A percentile compares a stretch with the other conserved stretches of the same genome.
Evolutionary conservation across 2,329 filamentous ascomycete species (phyloP).

Genomic region (Colletotrichum paranaense): DNA sequence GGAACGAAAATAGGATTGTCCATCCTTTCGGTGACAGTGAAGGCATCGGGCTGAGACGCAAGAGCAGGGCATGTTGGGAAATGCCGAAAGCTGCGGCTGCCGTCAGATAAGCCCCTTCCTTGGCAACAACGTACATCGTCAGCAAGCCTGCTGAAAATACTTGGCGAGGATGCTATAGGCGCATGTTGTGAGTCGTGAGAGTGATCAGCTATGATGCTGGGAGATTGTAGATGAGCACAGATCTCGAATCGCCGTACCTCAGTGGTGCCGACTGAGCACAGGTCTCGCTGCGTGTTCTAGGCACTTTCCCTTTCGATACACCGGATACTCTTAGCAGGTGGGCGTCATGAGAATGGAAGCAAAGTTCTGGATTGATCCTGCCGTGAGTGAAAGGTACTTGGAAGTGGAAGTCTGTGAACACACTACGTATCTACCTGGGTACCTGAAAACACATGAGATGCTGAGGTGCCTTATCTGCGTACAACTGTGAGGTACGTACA

Average conservation of each 20-base stretch:
- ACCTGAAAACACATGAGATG: too few relatives aligned
- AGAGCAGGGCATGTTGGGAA: constrained; percentile 1
- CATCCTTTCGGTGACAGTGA: neutral
- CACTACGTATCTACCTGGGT: too few relatives aligned
- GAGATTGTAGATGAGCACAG: neutral
- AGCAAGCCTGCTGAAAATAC: neutral
- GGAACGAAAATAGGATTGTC: constrained; percentile 18
- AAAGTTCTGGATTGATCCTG: neutral
- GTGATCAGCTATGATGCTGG: neutral
- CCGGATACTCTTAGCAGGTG: neutral
- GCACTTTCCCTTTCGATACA: neutral
- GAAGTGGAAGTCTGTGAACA: neutral
- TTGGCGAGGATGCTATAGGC: neutral
- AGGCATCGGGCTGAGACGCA: constrained; percentile 25
- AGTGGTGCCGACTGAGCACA: neutral
- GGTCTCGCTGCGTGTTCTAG: neutral
- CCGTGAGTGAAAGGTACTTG: neutral
- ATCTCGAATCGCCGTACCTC: neutral
- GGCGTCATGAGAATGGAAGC: neutral
- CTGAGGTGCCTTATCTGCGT: too few relatives aligned
- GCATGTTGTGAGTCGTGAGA: neutral
- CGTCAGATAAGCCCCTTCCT: constrained; percentile 30
- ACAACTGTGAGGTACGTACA: neutral
- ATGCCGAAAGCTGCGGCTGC: constrained; percentile 32
- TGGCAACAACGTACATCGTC: constrained; percentile 25